phyloP scores from a whole-genome alignment of 306 rosid genomes.

The Calophaca sinica region DNA sequence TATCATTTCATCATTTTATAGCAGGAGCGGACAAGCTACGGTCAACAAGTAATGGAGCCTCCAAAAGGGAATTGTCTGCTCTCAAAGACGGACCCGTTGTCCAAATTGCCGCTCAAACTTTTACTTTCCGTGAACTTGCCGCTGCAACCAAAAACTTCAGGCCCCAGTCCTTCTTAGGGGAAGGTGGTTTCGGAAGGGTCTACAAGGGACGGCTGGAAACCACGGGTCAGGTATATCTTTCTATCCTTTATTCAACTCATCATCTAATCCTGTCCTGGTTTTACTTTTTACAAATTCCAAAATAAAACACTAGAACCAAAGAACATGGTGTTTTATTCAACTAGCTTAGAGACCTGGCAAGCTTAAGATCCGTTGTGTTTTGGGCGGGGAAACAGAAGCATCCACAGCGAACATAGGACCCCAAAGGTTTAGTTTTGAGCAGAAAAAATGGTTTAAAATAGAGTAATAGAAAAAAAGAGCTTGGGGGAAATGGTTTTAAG shows the following conservation, averaged over 20 bases:
- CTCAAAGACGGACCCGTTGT: slow-evolving; percentile 70
- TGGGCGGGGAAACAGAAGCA: no score
- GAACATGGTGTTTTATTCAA: background rate
- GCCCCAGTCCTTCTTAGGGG: slow-evolving; percentile 87
- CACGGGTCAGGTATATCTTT: slow-evolving; percentile 72
- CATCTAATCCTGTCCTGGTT: background rate
- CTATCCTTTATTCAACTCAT: background rate
- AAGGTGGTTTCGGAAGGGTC: slow-evolving; percentile 96
- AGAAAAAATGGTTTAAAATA: no score
- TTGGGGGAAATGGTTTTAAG: no score
- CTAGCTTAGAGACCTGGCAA: no score
- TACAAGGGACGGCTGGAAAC: slow-evolving; percentile 86
- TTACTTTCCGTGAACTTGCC: slow-evolving; percentile 88
- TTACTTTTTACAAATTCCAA: background rate
- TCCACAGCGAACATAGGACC: no score
- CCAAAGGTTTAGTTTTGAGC: no score
- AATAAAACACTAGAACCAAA: background rate
- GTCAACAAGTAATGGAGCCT: slow-evolving; percentile 67
- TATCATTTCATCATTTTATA: background rate
- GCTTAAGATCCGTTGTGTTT: no score
- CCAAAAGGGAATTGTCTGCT: slow-evolving; percentile 67
- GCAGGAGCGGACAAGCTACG: slow-evolving; percentile 71
- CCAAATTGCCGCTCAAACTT: slow-evolving; percentile 85
- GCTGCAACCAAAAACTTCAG: slow-evolving; percentile 80
- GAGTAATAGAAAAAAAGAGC: no score